Evolutionary conservation across 805 yeast genomes (phyloP), one percentile per base, ranked within the genome.

Genomic region (Kazachstania kunashirensis): DNA sequence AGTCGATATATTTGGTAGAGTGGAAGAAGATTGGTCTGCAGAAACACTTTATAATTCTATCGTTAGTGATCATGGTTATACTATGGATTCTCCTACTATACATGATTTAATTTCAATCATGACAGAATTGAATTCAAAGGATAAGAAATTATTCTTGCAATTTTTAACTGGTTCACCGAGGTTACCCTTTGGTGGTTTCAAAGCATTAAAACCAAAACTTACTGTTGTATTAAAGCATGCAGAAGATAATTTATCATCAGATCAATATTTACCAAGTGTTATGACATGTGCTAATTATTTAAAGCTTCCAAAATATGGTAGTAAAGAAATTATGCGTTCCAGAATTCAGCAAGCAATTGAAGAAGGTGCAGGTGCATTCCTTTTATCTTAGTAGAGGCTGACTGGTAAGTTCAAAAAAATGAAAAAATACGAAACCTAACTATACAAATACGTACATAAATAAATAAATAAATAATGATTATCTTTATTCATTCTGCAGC

Each of bases 221-320:
- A 89, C 97, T 0, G 86, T 92, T 24, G 97, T 92, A 2, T 62
- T 84, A 42, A 86, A 84, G 53, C 77, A 71, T 40, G 70, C 79
- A n/a, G 97, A 89, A 36, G 77, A 71, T 32, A 80, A 77, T 0
- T 54, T 73, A 18, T 59, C 62, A 10, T 71, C 83, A 5, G 95
- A 89, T 57, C 85, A 78, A 42, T 86, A 80, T 52, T 66, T 92
- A 39, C 97, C 98, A 2, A 84, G 95, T 61, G 98, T 92, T 3
- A 89, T 89, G 98, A 89, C 98, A 0, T 89, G 98, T 65, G 96
- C 94, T 3, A 89, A 89, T 55, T 92, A 89, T 53, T 67, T 89
- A 46, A 89, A 89, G 56, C 63, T 92, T 15, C 97, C 98, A 5
- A 73, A 81, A 44, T 92, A 89, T 54, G 70, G 84, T 3, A 63